Conservation (phyloP, 306 rosid genomes). For the Argentina anserina region DNA sequence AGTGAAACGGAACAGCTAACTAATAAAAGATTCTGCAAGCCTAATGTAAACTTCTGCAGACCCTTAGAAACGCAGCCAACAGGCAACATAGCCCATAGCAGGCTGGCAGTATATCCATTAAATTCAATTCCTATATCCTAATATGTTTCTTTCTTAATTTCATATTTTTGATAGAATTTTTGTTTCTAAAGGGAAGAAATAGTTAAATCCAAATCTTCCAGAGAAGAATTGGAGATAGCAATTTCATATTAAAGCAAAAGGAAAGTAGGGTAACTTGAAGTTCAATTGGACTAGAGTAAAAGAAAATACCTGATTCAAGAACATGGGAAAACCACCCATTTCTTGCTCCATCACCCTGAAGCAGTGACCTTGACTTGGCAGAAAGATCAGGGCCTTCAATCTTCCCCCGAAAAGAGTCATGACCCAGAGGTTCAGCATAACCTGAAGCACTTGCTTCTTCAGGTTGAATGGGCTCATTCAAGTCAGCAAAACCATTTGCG, state of each 20-base stretch:
- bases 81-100: conserved; percentile 7
- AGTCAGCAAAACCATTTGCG: conserved; percentile 66
- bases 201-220: neutral
- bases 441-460: conserved; percentile 65
- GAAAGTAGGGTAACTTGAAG: neutral
- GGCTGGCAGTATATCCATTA: neutral
- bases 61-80: neutral
- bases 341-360: conserved; percentile 35
- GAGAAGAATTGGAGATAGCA: neutral
- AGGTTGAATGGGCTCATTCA: conserved; percentile 71
- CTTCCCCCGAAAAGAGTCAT: conserved; percentile 36
- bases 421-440: conserved; percentile 29
- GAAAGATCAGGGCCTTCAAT: conserved; percentile 41
- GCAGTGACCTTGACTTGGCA: conserved; percentile 37
- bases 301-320: conserved; percentile 63
- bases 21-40: conserved; percentile 11
- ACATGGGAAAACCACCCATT: conserved; percentile 46
- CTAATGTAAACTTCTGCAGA: conserved; percentile 3
- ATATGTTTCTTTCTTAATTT: neutral
- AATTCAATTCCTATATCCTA: conserved; percentile 1
- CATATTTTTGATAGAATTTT: neutral
- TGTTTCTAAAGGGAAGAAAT: neutral
- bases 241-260: neutral
- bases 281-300: conserved; percentile 22
- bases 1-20: neutral